Conservation (phyloP, 2,329 filamentous ascomycete genomes). For the Pestalotiopsis sp. region DNA sequence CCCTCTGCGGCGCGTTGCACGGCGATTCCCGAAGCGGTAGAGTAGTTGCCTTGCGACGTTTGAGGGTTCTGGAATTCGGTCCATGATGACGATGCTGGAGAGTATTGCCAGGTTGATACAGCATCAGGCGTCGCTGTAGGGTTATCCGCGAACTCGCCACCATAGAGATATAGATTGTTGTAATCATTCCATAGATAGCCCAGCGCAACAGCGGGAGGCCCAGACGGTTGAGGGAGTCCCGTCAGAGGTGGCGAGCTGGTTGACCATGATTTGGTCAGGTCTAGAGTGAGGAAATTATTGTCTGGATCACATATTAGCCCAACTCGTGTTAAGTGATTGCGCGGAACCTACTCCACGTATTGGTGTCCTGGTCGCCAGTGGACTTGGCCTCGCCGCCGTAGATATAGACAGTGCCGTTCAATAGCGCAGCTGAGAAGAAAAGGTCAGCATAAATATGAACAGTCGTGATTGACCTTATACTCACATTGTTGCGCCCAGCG, state of each 20-base stretch:
- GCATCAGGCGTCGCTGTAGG: constrained; percentile 56
- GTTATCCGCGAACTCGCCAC: constrained; percentile 69
- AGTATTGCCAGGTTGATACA: constrained; percentile 70
- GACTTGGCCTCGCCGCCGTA: constrained; percentile 70
- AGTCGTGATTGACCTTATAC: constrained; percentile 13
- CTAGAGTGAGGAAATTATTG: constrained; percentile 71
- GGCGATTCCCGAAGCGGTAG: constrained; percentile 52
- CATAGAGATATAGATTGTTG: constrained; percentile 70
- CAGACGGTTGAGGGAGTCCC: constrained; percentile 63
- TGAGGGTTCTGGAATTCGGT: constrained; percentile 59
- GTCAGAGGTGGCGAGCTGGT: constrained; percentile 61
- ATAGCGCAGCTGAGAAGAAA: constrained; percentile 52
- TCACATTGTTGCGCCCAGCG: constrained; percentile 66
- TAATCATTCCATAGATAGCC: constrained; percentile 78
- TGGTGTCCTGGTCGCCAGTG: constrained; percentile 52
- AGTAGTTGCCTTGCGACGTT: constrained; percentile 64
- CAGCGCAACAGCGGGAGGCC: constrained; percentile 69
- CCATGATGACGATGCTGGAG: constrained; percentile 61
- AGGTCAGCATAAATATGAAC: background rate
- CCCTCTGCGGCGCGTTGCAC: constrained; percentile 74
- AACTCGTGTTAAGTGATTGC: background rate
- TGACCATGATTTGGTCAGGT: constrained; percentile 72
- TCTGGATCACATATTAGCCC: constrained; percentile 40
- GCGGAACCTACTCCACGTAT: constrained; percentile 68
- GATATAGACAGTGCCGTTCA: constrained; percentile 76